Evolutionary conservation across 345 rosid species (phyloP), one percentile per base, ranked within the genome.

Genomic region (Raphanus sativus): DNA sequence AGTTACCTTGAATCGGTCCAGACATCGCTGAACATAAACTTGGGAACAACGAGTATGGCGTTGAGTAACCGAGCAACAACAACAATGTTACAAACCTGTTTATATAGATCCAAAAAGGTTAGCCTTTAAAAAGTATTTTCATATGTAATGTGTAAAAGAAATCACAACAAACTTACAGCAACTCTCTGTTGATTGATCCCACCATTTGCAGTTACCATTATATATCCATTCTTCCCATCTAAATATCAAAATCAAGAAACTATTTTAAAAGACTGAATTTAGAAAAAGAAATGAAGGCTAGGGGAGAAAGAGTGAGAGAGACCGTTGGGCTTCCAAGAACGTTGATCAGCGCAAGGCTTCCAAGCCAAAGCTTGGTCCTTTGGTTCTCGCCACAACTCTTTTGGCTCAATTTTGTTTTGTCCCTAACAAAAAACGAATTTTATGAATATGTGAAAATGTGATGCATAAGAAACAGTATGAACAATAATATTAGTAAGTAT

Each of bases 141-240:
- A 7, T 5, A 74, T 15, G 5, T 52, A 40, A 62, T 26, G 50
- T 4, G 55, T 55, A 55, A 33, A 11, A 11, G 30, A 2, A 28
- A 42, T 30, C n/a, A 60, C n/a, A 67, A 56, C 0, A 70, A 77
- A 77, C 97, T 89, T 87, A 92, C 99, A 75, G 99, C 97, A 15
- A 95, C 99, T 75, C 98, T 81, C 78, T 92, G 99, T 88, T 95
- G 99, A 80, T 89, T 95, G 45, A 95, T 87, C 17, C 99, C 99
- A 70, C 99, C 99, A 86, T 95, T 95, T 75, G 98, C 98, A 72
- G 99, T 95, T 67, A 92, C 81, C 88, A 89, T 74, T 67, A 95
- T 85, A 82, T 92, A 95, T 81, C 99, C 99, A 61, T 91, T 95
- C 48, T 82, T 88, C 48, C 93, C 96, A 65, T 85, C 99, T 92